phyloP scores from a whole-genome alignment of 2,329 filamentous ascomycete species.

The Gaeumannomyces sp. region DNA sequence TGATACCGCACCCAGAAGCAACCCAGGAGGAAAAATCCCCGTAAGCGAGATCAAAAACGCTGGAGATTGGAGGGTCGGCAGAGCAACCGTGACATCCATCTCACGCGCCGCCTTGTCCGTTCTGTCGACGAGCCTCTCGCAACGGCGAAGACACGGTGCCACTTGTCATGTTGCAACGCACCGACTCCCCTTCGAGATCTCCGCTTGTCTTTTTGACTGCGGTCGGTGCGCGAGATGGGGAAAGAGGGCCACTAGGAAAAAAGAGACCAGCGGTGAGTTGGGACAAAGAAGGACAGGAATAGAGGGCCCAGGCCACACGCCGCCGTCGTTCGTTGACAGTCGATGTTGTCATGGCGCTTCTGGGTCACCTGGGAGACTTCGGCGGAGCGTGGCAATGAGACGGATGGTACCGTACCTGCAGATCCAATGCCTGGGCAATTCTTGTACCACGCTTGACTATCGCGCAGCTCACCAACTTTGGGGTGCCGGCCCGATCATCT shows the following conservation, averaged over 20 bases:
- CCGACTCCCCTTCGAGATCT: not conserved
- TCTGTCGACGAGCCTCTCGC: not conserved
- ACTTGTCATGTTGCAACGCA: not conserved
- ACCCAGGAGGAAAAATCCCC: not conserved
- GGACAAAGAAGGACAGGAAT: not conserved
- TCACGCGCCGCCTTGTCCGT: no score
- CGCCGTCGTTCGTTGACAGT: not conserved
- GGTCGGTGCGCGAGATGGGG: no score
- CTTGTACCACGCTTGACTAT: not conserved
- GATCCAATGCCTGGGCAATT: not conserved
- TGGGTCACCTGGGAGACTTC: not conserved
- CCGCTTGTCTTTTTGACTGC: not conserved
- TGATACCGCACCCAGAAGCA: not conserved
- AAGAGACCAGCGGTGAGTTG: not conserved
- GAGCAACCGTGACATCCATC: not conserved
- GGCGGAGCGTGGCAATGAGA: not conserved
- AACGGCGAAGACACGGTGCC: not conserved
- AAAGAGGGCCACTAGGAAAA: not conserved
- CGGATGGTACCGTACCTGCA: not conserved
- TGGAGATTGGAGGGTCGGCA: not conserved
- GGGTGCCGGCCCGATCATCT: no score
- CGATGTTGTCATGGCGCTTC: not conserved
- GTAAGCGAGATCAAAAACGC: not conserved
- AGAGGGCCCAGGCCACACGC: not conserved
- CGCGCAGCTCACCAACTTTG: not conserved